Evolutionary conservation across 2,329 filamentous ascomycete species (phyloP), one percentile per base, ranked within the genome.

Genomic region (Chaetomiaceae sp.): DNA sequence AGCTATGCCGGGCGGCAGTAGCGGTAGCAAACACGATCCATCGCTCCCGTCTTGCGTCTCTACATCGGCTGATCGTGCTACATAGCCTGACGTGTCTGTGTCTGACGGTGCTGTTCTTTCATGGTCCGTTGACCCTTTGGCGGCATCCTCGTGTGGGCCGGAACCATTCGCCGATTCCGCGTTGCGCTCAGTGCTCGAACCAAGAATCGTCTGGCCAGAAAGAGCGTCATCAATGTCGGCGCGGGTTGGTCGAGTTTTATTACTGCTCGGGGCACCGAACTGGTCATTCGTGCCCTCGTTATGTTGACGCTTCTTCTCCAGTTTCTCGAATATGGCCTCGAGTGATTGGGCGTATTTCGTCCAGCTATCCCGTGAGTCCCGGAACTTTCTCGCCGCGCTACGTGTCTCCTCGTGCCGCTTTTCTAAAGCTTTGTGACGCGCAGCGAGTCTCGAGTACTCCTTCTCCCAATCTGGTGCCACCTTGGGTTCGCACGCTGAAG

Each of bases 281-380:
- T 13, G 48, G 2, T 16, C 47, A 16, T 48, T n/a, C n/a, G n/a
- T 23, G 18, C 5, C n/a, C 38, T 49, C 50, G n/a, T 42, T 25
- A 9, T 48, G 47, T n/a, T 43, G 30, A 2, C 53, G 48, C 50
- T 71, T 69, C 29, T 67, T 67, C 55, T 78, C 73, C 9, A 78
- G 66, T 21, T 63, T 66, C 41, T 69, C 67, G 10, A 81, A 67
- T 54, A 70, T 76, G 23, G 65, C 65, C 47, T 76, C 68, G 16
- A 80, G 62, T 11, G 67, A 60, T 20, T 70, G 70, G 5, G 74
- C 73, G 49, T 78, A 74, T 5, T 67, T 64, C 23, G 69, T 67
- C 78, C 78, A 82, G 29, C 63, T 60, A 6, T 75, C 68, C 4
- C 71, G 70, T 21, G 74, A 69, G 1, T 69, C 66, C 25, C 72